Conservation (phyloP, 1,139 yeast species). For the Pichia sp. region DNA sequence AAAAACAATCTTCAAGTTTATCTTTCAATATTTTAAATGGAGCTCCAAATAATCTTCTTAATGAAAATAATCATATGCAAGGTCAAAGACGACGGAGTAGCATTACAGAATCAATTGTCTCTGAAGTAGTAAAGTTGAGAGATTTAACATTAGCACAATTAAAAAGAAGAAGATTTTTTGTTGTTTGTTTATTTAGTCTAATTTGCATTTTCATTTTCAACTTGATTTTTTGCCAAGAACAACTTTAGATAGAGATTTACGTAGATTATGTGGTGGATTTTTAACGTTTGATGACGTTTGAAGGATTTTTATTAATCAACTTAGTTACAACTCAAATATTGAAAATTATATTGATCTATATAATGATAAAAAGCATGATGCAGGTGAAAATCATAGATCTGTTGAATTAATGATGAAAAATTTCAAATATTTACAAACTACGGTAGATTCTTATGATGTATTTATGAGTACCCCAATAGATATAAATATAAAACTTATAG, state of each 20-base stretch:
- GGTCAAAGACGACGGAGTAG: constrained; percentile 4
- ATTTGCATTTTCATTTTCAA: constrained; percentile 51
- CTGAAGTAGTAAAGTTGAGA: constrained; percentile 22
- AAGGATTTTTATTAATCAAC: constrained; percentile 38
- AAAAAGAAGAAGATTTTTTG: constrained; percentile 35
- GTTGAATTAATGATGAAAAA: constrained; percentile 28
- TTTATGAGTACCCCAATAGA: constrained; percentile 49
- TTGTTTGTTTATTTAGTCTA: constrained; percentile 32
- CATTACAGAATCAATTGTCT: constrained; percentile 25
- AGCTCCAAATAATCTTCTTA: neutral
- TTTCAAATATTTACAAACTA: constrained; percentile 31
- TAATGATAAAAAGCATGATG: constrained; percentile 36
- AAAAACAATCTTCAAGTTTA: too few species aligned
- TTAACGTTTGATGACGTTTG: constrained; percentile 61
- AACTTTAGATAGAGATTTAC: constrained; percentile 74
- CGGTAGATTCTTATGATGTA: constrained; percentile 51
- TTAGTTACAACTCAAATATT: constrained; percentile 30
- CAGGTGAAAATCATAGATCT: constrained; percentile 33
- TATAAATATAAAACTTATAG: constrained; percentile 40
- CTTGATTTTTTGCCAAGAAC: constrained; percentile 81
- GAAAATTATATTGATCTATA: constrained; percentile 34
- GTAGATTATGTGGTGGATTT: constrained; percentile 63
- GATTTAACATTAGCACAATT: constrained; percentile 25
- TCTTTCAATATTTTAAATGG: too few species aligned
- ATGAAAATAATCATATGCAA: constrained; percentile 24